Conservation (phyloP, 1,139 yeast genomes). For the Geotrichum klebahnii region DNA sequence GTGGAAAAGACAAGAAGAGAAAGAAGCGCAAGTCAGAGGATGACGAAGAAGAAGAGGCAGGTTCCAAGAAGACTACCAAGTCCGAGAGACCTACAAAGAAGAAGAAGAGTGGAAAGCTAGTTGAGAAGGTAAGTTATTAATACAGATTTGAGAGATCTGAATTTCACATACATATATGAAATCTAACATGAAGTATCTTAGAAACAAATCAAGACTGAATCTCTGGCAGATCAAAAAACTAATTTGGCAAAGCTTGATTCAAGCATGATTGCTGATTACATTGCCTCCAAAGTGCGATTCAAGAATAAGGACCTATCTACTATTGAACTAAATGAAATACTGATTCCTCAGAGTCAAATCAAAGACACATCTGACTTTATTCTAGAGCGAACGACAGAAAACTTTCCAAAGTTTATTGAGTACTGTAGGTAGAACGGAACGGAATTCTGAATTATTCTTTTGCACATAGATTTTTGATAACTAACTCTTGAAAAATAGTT, state of each 20-base stretch:
- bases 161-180: neutral
- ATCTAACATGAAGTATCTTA: constrained; percentile 39
- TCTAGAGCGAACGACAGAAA: constrained; percentile 48
- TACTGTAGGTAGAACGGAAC: constrained; percentile 20
- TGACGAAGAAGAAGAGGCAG: constrained; percentile 23
- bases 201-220: constrained; percentile 58
- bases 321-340: constrained; percentile 58
- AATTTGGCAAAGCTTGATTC: constrained; percentile 50
- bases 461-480: neutral
- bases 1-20: constrained; percentile 27
- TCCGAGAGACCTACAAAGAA: constrained; percentile 27
- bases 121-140: constrained; percentile 21
- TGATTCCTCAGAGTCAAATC: constrained; percentile 48
- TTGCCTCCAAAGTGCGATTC: constrained; percentile 51
- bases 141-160: neutral
- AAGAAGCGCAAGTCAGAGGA: constrained; percentile 18
- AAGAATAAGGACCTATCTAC: constrained; percentile 56
- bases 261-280: constrained; percentile 56
- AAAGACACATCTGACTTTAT: constrained; percentile 51
- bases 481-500: no score
- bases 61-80: constrained; percentile 16
- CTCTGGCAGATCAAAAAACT: constrained; percentile 51
- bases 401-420: constrained; percentile 46
- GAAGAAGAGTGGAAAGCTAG: constrained; percentile 25
- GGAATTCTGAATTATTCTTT: neutral